Conservation (phyloP, 2,329 filamentous ascomycete genomes). For the Aspergillus puulaauensis region DNA sequence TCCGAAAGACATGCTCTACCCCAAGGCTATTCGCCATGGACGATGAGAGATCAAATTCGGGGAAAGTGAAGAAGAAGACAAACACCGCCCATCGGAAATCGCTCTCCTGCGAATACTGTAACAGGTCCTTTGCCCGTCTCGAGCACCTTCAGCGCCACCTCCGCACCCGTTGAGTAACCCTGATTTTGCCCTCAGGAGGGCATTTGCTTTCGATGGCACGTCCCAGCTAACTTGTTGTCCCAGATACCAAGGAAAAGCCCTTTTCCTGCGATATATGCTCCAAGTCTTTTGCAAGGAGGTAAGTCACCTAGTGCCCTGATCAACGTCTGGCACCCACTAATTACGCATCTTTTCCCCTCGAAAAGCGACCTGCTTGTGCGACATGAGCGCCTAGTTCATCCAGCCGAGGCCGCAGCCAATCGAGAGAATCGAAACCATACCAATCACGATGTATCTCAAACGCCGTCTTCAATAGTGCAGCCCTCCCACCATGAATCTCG, state of each 20-base stretch:
- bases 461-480: conserved; percentile 37
- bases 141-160: conserved; percentile 54
- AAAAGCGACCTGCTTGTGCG: conserved; percentile 49
- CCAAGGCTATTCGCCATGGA: conserved; percentile 36
- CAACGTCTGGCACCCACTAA: conserved; percentile 22
- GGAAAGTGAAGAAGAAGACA: conserved; percentile 43
- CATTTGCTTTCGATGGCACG: background rate
- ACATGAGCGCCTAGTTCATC: conserved; percentile 51
- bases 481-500: conserved; percentile 42
- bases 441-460: conserved; percentile 32
- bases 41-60: conserved; percentile 34
- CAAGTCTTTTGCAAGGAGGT: conserved; percentile 51
- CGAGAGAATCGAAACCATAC: conserved; percentile 39
- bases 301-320: conserved; percentile 12
- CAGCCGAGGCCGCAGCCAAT: conserved; percentile 41
- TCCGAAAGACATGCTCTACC: conserved; percentile 25
- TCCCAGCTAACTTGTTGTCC: conserved; percentile 25
- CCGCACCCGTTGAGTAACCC: conserved; percentile 49
- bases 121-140: conserved; percentile 48
- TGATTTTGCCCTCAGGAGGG: conserved; percentile 17
- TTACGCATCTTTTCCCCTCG: conserved; percentile 15
- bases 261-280: conserved; percentile 51
- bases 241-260: conserved; percentile 51
- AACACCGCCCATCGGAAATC: conserved; percentile 45
- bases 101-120: conserved; percentile 49